Evolutionary conservation across 1,139 yeast species (phyloP).

Genomic region (Magnusiomyces paraingens): DNA sequence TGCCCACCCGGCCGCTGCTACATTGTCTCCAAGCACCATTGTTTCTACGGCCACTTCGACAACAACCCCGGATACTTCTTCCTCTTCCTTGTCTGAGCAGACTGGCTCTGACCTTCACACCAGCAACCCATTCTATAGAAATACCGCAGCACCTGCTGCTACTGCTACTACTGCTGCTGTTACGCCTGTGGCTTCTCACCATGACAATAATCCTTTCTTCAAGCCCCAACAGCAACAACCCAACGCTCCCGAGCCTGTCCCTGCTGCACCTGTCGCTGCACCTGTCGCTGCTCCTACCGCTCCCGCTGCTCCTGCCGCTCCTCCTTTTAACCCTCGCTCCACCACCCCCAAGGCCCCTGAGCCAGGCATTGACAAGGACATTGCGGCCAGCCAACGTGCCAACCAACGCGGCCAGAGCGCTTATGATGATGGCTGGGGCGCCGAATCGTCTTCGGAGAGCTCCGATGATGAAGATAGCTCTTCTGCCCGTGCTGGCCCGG

Average conservation of each 20-base stretch:
- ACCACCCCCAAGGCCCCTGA: constrained; percentile 17
- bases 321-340: constrained; percentile 15
- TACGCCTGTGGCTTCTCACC: constrained; percentile 18
- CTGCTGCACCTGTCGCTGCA: constrained; percentile 11
- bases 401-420: constrained; percentile 45
- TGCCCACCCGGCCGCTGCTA: constrained; percentile 13
- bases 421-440: constrained; percentile 53
- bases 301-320: constrained; percentile 11
- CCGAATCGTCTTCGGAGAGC: constrained; percentile 37
- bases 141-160: constrained; percentile 14
- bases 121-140: constrained; percentile 19
- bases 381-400: constrained; percentile 49
- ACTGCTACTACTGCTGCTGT: constrained; percentile 25
- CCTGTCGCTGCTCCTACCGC: constrained; percentile 15
- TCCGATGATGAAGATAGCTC: constrained; percentile 42
- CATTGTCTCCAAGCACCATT: constrained; percentile 7
- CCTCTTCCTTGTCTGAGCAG: constrained; percentile 17
- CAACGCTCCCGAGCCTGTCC: constrained; percentile 10
- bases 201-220: constrained; percentile 22
- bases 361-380: constrained; percentile 38
- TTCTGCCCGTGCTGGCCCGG: constrained; percentile 38
- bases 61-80: constrained; percentile 12
- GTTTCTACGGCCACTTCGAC: constrained; percentile 4
- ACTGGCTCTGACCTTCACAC: constrained; percentile 9
- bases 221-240: constrained; percentile 15